These are phyloP conservation scores for Yamadazyma sp. DNA, from an alignment of 1,139 yeast species.

Conservation along the genomic window DNA sequence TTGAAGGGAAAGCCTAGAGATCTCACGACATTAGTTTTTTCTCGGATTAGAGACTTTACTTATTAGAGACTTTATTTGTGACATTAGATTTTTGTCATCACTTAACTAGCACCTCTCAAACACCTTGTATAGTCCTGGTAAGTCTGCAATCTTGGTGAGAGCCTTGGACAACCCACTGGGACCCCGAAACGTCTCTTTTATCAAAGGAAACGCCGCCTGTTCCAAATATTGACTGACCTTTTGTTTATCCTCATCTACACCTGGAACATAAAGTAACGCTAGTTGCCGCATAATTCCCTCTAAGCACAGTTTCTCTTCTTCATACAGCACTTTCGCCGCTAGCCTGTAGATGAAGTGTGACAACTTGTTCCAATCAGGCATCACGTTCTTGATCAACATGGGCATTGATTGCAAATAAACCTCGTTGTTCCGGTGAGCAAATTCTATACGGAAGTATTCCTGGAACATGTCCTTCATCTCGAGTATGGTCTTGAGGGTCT, in stretches of 20 bases:
- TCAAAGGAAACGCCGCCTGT: constrained; percentile 61
- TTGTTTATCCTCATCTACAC: constrained; percentile 33
- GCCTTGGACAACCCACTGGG: constrained; percentile 51
- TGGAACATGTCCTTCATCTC: constrained; percentile 71
- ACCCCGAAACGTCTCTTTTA: constrained; percentile 67
- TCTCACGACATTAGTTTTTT: background rate
- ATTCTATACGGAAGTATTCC: constrained; percentile 69
- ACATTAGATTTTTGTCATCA: too few relatives aligned
- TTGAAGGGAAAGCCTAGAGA: too few relatives aligned
- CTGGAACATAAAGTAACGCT: constrained; percentile 76
- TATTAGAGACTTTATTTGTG: too few relatives aligned
- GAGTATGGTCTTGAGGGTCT: constrained; percentile 28
- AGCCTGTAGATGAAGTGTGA: constrained; percentile 66
- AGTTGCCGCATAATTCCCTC: constrained; percentile 63
- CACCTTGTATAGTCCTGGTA: constrained; percentile 87
- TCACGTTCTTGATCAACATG: constrained; percentile 59
- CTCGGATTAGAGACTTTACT: too few relatives aligned
- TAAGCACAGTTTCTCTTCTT: constrained; percentile 66
- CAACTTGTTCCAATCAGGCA: constrained; percentile 63
- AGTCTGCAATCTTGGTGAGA: constrained; percentile 81
- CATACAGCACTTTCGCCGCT: constrained; percentile 60
- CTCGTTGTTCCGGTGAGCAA: constrained; percentile 28
- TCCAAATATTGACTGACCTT: constrained; percentile 45
- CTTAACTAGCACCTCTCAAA: constrained; percentile 91
- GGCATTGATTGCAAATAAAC: constrained; percentile 57